Percentiles rank a stretch among this genome's conserved stretches.
Conservation (phyloP, 139 green algal species). For the Trebouxia sp. region DNA sequence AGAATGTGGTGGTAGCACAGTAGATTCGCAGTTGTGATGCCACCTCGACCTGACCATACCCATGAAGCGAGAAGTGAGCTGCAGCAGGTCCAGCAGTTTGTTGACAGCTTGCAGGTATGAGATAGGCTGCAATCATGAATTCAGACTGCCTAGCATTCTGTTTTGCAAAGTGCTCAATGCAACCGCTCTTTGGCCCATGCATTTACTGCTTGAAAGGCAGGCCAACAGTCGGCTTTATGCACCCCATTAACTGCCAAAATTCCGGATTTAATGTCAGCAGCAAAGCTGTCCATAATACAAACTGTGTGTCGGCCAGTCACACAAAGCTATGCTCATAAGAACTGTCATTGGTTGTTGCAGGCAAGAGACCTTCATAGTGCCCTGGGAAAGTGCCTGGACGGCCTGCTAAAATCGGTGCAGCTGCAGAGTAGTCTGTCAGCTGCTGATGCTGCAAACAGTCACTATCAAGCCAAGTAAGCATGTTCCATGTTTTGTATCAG, state of each 20-base stretch:
- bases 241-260: neutral
- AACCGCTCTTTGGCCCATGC: neutral
- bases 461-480: neutral
- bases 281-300: too few relatives aligned
- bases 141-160: too few relatives aligned
- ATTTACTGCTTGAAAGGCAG: too few relatives aligned
- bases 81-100: slow-evolving; percentile 5
- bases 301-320: neutral
- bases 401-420: too few relatives aligned
- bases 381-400: neutral
- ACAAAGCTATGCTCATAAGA: too few relatives aligned
- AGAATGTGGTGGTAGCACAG: too few relatives aligned
- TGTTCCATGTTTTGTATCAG: neutral
- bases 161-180: neutral
- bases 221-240: neutral
- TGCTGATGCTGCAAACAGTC: neutral
- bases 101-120: neutral
- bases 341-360: neutral
- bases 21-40: too few relatives aligned
- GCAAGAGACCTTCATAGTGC: neutral
- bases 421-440: too few relatives aligned
- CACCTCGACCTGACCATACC: neutral
- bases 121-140: neutral
- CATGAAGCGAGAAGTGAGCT: neutral
- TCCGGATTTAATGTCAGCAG: too few relatives aligned